These are phyloP conservation scores for Penicillium brevicompactum DNA, from an alignment of 2,329 filamentous ascomycete genomes.

Conservation along the genomic window DNA sequence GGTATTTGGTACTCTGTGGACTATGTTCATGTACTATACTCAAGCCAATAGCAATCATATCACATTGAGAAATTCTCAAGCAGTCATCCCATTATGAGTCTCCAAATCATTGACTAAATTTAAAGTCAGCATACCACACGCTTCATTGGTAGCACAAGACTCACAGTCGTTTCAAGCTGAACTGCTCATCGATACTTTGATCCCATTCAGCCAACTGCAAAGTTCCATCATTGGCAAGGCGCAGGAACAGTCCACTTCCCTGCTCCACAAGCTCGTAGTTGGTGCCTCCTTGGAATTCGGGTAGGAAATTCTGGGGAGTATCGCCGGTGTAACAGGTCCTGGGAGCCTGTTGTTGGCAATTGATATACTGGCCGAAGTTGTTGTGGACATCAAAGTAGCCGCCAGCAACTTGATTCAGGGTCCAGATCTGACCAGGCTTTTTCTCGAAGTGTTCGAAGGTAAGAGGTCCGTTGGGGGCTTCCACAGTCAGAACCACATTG, in stretches of 20 bases:
- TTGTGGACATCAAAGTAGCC: neutral
- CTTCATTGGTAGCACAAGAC: neutral
- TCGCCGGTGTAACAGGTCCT: neutral
- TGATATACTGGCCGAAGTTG: neutral
- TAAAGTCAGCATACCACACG: neutral
- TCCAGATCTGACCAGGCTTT: neutral
- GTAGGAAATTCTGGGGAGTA: neutral
- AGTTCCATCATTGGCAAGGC: neutral
- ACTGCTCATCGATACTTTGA: neutral
- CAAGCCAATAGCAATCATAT: too few species aligned
- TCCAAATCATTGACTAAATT: too few species aligned
- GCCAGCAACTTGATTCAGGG: neutral
- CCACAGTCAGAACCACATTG: neutral
- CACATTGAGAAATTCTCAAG: too few species aligned
- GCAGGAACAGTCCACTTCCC: neutral
- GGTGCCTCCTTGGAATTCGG: neutral
- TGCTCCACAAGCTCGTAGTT: neutral
- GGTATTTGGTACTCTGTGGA: too few species aligned
- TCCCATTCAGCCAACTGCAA: neutral
- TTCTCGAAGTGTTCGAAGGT: neutral
- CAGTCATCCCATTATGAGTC: too few species aligned
- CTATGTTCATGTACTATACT: too few species aligned
- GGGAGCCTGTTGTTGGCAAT: neutral
- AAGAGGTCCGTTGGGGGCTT: neutral
- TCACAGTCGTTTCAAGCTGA: neutral